Base-by-base conservation (phyloP, 2,329 filamentous ascomycete genomes). In the Parastagonospora avenae region DNA sequence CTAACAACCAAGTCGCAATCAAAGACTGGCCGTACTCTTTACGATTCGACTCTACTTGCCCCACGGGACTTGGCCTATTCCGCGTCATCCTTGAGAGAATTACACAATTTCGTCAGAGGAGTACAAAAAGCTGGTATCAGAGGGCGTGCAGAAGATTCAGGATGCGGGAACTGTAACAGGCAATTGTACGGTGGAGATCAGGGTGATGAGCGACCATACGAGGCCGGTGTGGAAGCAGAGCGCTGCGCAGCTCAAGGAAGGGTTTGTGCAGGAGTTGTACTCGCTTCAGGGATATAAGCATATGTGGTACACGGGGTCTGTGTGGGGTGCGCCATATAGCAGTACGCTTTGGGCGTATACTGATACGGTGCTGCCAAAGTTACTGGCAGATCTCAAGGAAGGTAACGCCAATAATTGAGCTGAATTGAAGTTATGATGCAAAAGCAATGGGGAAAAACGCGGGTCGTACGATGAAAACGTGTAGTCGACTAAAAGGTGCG, bases 321-420 rank as follows among this genome's bases (percentile, higher is more conserved):
- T 36, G 3, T 66, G 57, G 55, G 44, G 42, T n/a, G 55, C 50
- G 27, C 50, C 57, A 15, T 66, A 63, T 42, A 54, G 56, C 30
- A 61, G 56, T 40, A 63, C 55, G 5, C 42, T 63, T 32, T 67
- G 63, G 63, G 48, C 50, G 4, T 62, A 54, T 44, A 62, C 55
- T 2, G 61, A 66, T 28, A 60, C 52, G 1, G 52, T 63, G 2
- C 43, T 64, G 37, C 32, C 46, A 33, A 58, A 44, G 29, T 15
- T 67, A 31, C 11, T 65, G 33, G 38, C 35, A 8, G 40, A 49
- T 35, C 29, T 49, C 9, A 43, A 37, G 24, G 37, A 33, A 1
- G n/a, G 14, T 24, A 2, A 30, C n/a, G n/a, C 7, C 9, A n/a
- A 8, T n/a, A 14, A 41, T 11, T 12, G 12, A 40, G 27, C 19